A percentile compares a stretch with the other conserved stretches of the same genome.
These are phyloP conservation scores for Alternaria rosae DNA, from an alignment of 2,329 filamentous ascomycete species.

Conservation along the genomic window DNA sequence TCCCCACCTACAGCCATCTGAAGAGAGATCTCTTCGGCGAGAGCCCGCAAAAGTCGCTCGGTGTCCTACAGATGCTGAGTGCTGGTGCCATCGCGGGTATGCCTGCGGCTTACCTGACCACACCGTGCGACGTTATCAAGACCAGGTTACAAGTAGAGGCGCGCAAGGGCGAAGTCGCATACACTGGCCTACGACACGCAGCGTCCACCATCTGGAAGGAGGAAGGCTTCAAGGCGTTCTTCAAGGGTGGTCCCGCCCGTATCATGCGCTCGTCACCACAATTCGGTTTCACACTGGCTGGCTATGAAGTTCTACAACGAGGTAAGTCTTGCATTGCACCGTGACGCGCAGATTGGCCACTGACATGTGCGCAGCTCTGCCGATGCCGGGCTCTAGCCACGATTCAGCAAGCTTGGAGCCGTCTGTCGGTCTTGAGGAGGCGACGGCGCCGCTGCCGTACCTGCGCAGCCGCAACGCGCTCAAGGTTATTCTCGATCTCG, in stretches of 20 bases:
- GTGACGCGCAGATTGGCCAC: background rate
- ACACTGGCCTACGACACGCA: slow-evolving; percentile 86
- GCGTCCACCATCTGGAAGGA: slow-evolving; percentile 84
- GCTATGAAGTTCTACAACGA: slow-evolving; percentile 90
- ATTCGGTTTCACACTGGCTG: slow-evolving; percentile 96
- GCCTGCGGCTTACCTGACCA: slow-evolving; percentile 80
- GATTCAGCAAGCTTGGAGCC: slow-evolving; percentile 64
- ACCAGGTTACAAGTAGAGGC: slow-evolving; percentile 97
- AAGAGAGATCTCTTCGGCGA: slow-evolving; percentile 96
- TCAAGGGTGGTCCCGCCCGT: slow-evolving; percentile 96
- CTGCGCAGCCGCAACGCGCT: slow-evolving; percentile 85
- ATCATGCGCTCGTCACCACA: slow-evolving; percentile 95
- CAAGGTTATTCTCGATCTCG: slow-evolving; percentile 93
- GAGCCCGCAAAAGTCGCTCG: slow-evolving; percentile 83
- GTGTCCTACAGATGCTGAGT: slow-evolving; percentile 87
- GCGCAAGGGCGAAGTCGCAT: slow-evolving; percentile 88
- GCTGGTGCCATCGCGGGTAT: slow-evolving; percentile 82
- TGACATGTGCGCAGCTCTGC: slow-evolving; percentile 61
- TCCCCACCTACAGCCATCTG: slow-evolving; percentile 93
- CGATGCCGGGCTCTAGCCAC: slow-evolving; percentile 74
- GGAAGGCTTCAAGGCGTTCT: slow-evolving; percentile 95
- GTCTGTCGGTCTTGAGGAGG: slow-evolving; percentile 68
- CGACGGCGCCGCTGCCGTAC: slow-evolving; percentile 69
- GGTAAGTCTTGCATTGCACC: slow-evolving; percentile 12
- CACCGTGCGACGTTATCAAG: slow-evolving; percentile 98